Conservation (phyloP, 768 basidiomycete genomes). For the Boletellus ananas region DNA sequence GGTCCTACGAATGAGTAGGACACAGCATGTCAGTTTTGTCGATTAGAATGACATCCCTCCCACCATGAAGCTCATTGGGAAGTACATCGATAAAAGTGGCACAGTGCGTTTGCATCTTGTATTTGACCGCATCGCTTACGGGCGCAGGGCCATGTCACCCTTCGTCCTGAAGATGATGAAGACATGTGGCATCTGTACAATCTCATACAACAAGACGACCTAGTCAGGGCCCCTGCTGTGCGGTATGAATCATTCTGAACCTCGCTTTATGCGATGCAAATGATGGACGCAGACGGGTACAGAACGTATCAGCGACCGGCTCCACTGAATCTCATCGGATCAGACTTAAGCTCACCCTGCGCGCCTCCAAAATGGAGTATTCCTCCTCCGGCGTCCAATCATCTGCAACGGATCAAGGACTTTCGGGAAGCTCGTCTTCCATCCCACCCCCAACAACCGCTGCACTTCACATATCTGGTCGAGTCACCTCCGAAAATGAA, state of each 20-base stretch:
- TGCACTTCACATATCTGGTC: constrained; percentile 81
- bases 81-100: constrained; percentile 79
- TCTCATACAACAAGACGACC: constrained; percentile 85
- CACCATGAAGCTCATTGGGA: constrained; percentile 82
- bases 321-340: constrained; percentile 91
- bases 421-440: constrained; percentile 23
- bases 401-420: constrained; percentile 42
- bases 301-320: constrained; percentile 87
- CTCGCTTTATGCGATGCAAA: constrained; percentile 3
- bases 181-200: constrained; percentile 99
- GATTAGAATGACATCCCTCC: too few species aligned
- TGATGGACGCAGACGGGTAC: constrained; percentile 60
- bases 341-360: constrained; percentile 77
- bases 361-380: constrained; percentile 78
- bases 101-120: constrained; percentile 49
- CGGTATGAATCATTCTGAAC: constrained; percentile 43
- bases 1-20: too few species aligned
- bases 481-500: constrained; percentile 79
- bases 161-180: constrained; percentile 96
- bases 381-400: constrained; percentile 60
- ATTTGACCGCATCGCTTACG: constrained; percentile 17
- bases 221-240: constrained; percentile 81
- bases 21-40: too few species aligned
- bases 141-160: constrained; percentile 82
- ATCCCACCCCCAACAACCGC: constrained; percentile 43